Base-by-base conservation (phyloP, 805 yeast genomes). In the Ogataea thermomethanolica region DNA sequence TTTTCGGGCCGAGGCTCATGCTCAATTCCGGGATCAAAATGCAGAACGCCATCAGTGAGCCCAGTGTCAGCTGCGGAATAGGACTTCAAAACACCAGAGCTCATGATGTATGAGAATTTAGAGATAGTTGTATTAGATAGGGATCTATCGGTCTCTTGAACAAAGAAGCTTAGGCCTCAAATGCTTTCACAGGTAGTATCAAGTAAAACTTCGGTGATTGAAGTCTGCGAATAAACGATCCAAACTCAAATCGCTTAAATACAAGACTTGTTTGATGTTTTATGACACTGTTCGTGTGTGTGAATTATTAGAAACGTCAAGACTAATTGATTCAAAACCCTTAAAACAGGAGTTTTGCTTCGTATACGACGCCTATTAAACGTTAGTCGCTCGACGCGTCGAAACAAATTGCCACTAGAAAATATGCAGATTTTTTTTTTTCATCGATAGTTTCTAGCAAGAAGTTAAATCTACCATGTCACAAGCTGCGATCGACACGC, bases 401-500 rank as follows among this genome's bases (percentile, higher is more conserved):
- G 37, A 38, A 13, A 5, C 8, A 29, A 12, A 34, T 29, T 15
- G 33, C 20, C 41, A 37, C 41, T 37, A 31, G 33, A 22, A 11
- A 9, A 8, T 3, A 12, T 15, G 26, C 32, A 33, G 43, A 39
- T 35, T 31, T 43, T 43, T 17, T 17, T 42, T 35, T 43, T 42
- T 33, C 35, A 35, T 15, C 37, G 33, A 23, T 34, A 35, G 21
- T 27, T 23, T 15, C 20, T 17, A 17, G 20, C 20, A 17, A 17
- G 20, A 17, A 17, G 20, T 17, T 17, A 17, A 17, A 17, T 17
- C 20, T 17, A 21, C 12, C 3, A 48, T 48, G 54, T 46, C 50
- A 5, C 46, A 41, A 34, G 42, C 48, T 25, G 45, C 42, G 8
- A 13, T 39, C n/a, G 37, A 30, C 20, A 26, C 41, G 32, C 39